Conservation (phyloP, 1,139 yeast genomes). For the Candida smagusa region DNA sequence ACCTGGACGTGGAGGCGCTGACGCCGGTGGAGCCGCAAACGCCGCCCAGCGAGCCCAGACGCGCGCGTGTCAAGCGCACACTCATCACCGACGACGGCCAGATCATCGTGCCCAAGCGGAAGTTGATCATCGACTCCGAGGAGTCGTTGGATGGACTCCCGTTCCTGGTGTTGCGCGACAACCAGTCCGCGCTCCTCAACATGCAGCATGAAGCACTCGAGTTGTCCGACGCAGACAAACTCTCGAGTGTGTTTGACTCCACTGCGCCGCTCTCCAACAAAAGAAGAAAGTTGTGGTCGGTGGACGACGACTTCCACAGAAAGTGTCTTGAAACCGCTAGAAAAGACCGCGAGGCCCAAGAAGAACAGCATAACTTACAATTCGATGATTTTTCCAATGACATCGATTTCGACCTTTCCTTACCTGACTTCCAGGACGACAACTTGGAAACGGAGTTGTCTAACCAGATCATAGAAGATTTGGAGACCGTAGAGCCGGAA, state of each 20-base stretch:
- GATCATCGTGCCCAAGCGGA: slow-evolving; percentile 38
- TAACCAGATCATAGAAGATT: slow-evolving; percentile 8
- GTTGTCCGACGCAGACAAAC: slow-evolving; percentile 32
- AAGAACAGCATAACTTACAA: slow-evolving; percentile 18
- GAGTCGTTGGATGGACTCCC: slow-evolving; percentile 37
- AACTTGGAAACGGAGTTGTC: slow-evolving; percentile 1
- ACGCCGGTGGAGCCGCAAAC: slow-evolving; percentile 17
- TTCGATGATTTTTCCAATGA: slow-evolving; percentile 22
- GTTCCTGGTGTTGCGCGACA: slow-evolving; percentile 30
- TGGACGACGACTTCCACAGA: slow-evolving; percentile 14
- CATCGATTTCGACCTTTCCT: slow-evolving; percentile 39
- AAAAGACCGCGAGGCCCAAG: slow-evolving; percentile 20
- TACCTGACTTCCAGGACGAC: slow-evolving; percentile 32
- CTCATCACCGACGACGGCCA: slow-evolving; percentile 38
- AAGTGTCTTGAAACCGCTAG: slow-evolving; percentile 29
- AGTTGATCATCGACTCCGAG: slow-evolving; percentile 32
- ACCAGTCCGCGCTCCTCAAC: slow-evolving; percentile 23
- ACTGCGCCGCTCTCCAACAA: slow-evolving; percentile 26
- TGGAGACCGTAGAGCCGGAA: slow-evolving; percentile 15
- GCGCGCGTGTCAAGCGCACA: slow-evolving; percentile 18
- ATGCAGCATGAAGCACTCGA: not conserved
- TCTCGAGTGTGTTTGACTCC: slow-evolving; percentile 34
- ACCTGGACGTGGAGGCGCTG: slow-evolving; percentile 8
- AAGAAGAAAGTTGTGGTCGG: slow-evolving; percentile 20
- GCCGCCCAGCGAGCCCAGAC: slow-evolving; percentile 10